phyloP scores from a whole-genome alignment of 306 rosid species.

The Acmispon strigosus region DNA sequence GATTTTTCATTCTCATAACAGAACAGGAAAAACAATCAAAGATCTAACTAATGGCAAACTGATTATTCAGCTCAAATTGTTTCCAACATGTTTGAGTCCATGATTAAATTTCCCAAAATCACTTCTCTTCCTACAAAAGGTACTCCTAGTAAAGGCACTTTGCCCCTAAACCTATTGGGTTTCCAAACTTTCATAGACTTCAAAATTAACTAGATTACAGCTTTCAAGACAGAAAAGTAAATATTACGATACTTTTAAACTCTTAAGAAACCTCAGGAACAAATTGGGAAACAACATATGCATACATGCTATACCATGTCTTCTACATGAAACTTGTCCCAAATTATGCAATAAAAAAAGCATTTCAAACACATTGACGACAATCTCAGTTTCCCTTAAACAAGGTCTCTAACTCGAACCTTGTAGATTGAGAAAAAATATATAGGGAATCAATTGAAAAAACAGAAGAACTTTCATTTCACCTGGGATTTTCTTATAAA shows the following conservation, averaged over 20 bases:
- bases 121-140: too few relatives aligned
- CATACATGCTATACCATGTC: neutral
- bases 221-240: too few relatives aligned
- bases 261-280: neutral
- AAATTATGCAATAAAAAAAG: neutral
- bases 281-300: neutral
- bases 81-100: neutral
- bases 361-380: neutral
- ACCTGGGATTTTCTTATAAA: constrained; percentile 54
- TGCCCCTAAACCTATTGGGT: too few relatives aligned
- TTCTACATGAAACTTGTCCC: neutral
- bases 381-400: too few relatives aligned
- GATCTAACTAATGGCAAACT: neutral
- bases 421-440: neutral
- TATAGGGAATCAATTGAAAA: neutral
- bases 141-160: too few relatives aligned
- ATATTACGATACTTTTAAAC: neutral
- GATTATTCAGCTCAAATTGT: neutral
- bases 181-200: too few relatives aligned
- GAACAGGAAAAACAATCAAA: neutral
- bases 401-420: neutral
- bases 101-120: too few relatives aligned
- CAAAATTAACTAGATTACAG: too few relatives aligned
- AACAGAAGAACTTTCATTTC: neutral
- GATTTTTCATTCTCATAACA: neutral